Conservation (phyloP, 1,284 basidiomycete species). For the Sporisorium scitamineum region DNA sequence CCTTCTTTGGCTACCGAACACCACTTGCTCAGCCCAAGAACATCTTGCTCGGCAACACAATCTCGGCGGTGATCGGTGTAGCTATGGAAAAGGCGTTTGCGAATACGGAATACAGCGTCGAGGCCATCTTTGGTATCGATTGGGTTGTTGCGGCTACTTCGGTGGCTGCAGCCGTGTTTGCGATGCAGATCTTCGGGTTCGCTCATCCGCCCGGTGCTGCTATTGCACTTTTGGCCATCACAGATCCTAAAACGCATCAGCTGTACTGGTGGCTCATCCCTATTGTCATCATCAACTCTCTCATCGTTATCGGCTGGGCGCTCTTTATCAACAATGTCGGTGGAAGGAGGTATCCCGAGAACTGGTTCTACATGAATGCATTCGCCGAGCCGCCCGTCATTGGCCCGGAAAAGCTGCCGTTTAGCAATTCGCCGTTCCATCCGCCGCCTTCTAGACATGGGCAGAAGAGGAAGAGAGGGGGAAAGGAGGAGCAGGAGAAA, state of each 20-base stretch:
- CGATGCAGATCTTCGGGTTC: constrained; percentile 61
- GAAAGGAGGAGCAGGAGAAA: constrained; percentile 11
- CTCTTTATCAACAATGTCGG: constrained; percentile 61
- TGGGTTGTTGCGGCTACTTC: constrained; percentile 51
- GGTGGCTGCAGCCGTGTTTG: constrained; percentile 41
- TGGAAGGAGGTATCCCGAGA: constrained; percentile 43
- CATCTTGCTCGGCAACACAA: constrained; percentile 59
- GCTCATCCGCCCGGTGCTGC: constrained; percentile 63
- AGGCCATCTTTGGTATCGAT: constrained; percentile 36
- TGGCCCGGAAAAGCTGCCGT: constrained; percentile 42
- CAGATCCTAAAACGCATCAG: constrained; percentile 31
- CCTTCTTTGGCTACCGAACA: constrained; percentile 51
- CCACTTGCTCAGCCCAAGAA: constrained; percentile 59
- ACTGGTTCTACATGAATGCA: constrained; percentile 41
- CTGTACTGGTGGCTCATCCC: constrained; percentile 52
- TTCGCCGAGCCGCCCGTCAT: constrained; percentile 39
- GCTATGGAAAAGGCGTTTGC: constrained; percentile 52
- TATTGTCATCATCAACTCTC: constrained; percentile 24
- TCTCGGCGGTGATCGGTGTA: constrained; percentile 56
- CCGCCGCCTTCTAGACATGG: neutral
- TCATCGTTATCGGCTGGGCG: constrained; percentile 62
- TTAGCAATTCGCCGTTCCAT: constrained; percentile 23
- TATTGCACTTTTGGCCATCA: constrained; percentile 50
- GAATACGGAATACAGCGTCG: constrained; percentile 41
- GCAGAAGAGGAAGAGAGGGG: constrained; percentile 14